Base-by-base conservation (phyloP, 345 rosid species). In the Erodium maritimum region DNA sequence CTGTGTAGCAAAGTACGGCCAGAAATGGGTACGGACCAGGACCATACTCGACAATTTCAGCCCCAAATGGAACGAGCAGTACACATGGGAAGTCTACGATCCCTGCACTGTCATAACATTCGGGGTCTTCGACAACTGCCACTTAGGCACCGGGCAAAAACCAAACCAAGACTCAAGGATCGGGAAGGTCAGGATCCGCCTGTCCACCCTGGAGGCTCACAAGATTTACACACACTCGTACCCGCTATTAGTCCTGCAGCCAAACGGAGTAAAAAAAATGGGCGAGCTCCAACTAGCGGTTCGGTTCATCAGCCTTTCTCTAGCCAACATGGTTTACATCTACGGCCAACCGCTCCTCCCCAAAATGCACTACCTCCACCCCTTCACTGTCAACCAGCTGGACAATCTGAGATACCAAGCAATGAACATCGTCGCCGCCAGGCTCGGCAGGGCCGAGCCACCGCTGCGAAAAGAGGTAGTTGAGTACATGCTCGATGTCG, bases 41-140 rank as follows among this genome's bases (percentile, higher is more conserved):
- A 90, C 90, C 48, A 74, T 81, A 61, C 66, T 87, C 5, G 80
- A 82, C 55, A 64, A 71, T 3, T 64, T 78, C 48, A 77, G 67
- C 65, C 97, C 95, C 1, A n/a, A n/a, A n/a, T n/a, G n/a, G n/a
- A n/a, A n/a, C n/a, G n/a, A n/a, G n/a, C n/a, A n/a, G n/a, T n/a
- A 87, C 71, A 84, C 90, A 0, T 87, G 97, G 93, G 97, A 90
- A 71, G 97, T 90, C 12, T 84, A 82, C 50, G 88, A 90, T 62
- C 95, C 95, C 33, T 90, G 93, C 82, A 87, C 93, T 5, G 86
- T 87, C 62, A 80, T 90, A 64, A 81, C 97, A 5, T 46, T 87
- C 18, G 97, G 90, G 29, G 79, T 90, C 58, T 86, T 87, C 0
- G 86, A 90, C 62, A 84, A 90, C 55, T 81, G 76, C 70, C 84